Conservation (phyloP, 345 rosid species). For the Corchorus olitorius region DNA sequence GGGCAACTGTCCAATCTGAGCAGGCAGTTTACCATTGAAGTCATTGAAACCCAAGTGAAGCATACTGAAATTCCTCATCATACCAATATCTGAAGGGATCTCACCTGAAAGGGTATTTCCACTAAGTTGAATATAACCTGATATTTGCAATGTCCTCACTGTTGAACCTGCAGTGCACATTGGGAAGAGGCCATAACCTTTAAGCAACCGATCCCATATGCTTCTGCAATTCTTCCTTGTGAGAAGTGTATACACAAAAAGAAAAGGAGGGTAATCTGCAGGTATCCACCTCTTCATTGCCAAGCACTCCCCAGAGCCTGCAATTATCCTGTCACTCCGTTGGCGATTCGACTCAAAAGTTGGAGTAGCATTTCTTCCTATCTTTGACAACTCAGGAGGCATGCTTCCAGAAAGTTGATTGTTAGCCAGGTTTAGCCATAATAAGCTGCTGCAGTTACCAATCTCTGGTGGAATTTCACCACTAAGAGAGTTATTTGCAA, state of each 20-base stretch:
- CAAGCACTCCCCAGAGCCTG: slow-evolving; percentile 79
- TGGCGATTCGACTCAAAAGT: slow-evolving; percentile 58
- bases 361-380: slow-evolving; percentile 56
- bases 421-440: slow-evolving; percentile 89
- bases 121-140: slow-evolving; percentile 82
- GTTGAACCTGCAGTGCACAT: slow-evolving; percentile 48
- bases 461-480: slow-evolving; percentile 72
- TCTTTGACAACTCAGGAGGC: slow-evolving; percentile 59
- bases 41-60: slow-evolving; percentile 70
- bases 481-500: slow-evolving; percentile 69
- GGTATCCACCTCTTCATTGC: slow-evolving; percentile 94
- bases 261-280: slow-evolving; percentile 89
- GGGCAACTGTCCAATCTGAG: slow-evolving; percentile 56
- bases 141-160: slow-evolving; percentile 40
- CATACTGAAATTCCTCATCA: slow-evolving; percentile 65
- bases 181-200: slow-evolving; percentile 69
- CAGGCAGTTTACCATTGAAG: slow-evolving; percentile 60
- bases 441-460: slow-evolving; percentile 76
- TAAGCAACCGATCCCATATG: slow-evolving; percentile 74
- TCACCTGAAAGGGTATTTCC: slow-evolving; percentile 71
- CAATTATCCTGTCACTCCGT: slow-evolving; percentile 30
- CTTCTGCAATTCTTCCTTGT: slow-evolving; percentile 71
- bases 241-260: slow-evolving; percentile 64
- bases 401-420: slow-evolving; percentile 66
- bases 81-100: slow-evolving; percentile 60